These are phyloP conservation scores for Saxispiralis lemnorum DNA, from an alignment of 495 filamentous ascomycete genomes.

Conservation along the genomic window DNA sequence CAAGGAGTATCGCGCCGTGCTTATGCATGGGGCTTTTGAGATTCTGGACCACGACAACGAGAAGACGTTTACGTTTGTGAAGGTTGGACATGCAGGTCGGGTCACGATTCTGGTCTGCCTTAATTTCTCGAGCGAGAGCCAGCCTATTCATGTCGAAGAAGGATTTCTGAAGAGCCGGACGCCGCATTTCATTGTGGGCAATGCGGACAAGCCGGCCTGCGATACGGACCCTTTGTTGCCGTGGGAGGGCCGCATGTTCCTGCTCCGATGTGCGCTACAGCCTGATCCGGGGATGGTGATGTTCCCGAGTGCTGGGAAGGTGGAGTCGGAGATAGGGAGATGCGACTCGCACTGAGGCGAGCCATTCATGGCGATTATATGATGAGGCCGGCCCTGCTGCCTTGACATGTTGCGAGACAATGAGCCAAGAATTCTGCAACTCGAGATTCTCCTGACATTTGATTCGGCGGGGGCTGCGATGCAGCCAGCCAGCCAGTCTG, in stretches of 20 bases:
- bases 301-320: too few relatives aligned
- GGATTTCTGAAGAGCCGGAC: background rate
- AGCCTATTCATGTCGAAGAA: background rate
- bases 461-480: too few relatives aligned
- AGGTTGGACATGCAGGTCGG: background rate
- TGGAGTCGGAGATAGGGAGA: too few relatives aligned
- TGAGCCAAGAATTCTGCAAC: too few relatives aligned
- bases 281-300: too few relatives aligned
- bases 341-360: too few relatives aligned
- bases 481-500: too few relatives aligned
- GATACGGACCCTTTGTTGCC: background rate
- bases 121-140: constrained; percentile 1
- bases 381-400: too few relatives aligned
- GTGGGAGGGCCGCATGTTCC: background rate
- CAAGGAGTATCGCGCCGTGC: constrained; percentile 20
- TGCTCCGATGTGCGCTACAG: background rate
- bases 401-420: too few relatives aligned
- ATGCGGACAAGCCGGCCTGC: background rate
- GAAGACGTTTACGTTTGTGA: background rate
- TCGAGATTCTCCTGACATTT: too few relatives aligned
- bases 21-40: background rate
- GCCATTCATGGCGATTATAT: too few relatives aligned
- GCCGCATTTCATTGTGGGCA: background rate
- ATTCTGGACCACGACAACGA: background rate
- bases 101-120: background rate